Base-by-base conservation (phyloP, 176 grass and related monocot genomes). In the Raddia guianensis region DNA sequence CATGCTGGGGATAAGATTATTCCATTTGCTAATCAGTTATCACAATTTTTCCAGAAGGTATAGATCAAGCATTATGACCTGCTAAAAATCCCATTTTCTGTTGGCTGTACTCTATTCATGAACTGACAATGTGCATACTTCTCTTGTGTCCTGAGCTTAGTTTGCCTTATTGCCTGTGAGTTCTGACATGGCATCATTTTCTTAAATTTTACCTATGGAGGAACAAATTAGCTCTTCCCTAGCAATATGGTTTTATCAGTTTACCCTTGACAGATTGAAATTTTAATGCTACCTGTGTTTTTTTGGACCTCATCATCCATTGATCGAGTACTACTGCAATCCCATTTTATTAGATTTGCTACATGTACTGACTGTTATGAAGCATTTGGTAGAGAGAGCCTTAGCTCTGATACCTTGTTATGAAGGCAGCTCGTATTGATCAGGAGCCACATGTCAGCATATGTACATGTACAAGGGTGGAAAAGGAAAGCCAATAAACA, bases 21-120 rank as follows among this genome's bases (percentile, higher is more conserved):
- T 80, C 92, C 90, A 81, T 99, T 91, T 93, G 93, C 90, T 83
- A 91, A 78, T 82, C 96, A 93, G 57, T 68, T 99, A 56, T 93
- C 90, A 55, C 78, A 90, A 49, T 99, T 95, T 86, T 99, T 99
- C 61, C 87, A 92, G 45, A 93, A 93, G 96, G 96, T 99, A 87
- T 69, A 51, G 6, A 40, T 61, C 27, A 18, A 21, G 11, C 61
- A 61, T 72, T 57, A 71, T 70, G 20, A 15, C 20, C 33, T 50
- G n/a, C 14, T 78, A 72, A 75, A 70, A 48, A 21, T 51, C 18
- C 18, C n/a, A 63, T 65, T 60, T 57, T 65, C n/a, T 78, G 49
- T 77, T 84, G 11, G 42, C 8, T 78, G 14, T 72, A 79, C 59
- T 88, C 60, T 78, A 43, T 72, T 78, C 18, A 9, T 83, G 48